phyloP scores from a whole-genome alignment of 805 yeast species.

The Zygosaccharomyces siamensis region DNA sequence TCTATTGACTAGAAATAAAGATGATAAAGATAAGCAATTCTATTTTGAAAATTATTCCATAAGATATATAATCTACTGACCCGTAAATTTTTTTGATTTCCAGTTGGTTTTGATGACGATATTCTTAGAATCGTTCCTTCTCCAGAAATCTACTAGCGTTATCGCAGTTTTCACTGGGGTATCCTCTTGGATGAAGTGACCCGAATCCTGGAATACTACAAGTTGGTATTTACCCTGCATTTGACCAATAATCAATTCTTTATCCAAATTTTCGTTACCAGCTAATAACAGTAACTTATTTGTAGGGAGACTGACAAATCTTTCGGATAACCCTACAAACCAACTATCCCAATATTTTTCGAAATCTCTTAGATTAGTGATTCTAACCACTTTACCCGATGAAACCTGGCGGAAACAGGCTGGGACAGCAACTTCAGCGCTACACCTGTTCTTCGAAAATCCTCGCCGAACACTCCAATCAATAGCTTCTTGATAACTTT shows the following conservation, averaged over 20 bases:
- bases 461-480: constrained; percentile 72
- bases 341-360: constrained; percentile 73
- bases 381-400: constrained; percentile 47
- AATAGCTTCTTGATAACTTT: constrained; percentile 53
- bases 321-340: constrained; percentile 65
- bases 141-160: constrained; percentile 45
- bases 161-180: constrained; percentile 62
- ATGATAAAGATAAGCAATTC: background rate
- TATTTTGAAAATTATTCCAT: background rate
- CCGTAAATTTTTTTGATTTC: constrained; percentile 25
- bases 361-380: constrained; percentile 57
- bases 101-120: constrained; percentile 38
- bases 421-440: constrained; percentile 80
- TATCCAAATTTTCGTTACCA: constrained; percentile 85
- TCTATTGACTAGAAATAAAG: constrained; percentile 25
- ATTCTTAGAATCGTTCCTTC: constrained; percentile 37
- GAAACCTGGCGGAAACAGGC: constrained; percentile 41
- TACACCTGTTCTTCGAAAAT: constrained; percentile 48
- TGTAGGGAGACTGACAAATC: constrained; percentile 45
- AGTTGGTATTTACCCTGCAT: constrained; percentile 97
- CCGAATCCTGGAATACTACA: constrained; percentile 72
- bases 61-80: background rate
- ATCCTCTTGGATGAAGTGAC: constrained; percentile 97
- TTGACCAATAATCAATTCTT: constrained; percentile 83
- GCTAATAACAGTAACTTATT: constrained; percentile 77